phyloP scores from a whole-genome alignment of 768 basidiomycete genomes.

The Termitomyces sp. region DNA sequence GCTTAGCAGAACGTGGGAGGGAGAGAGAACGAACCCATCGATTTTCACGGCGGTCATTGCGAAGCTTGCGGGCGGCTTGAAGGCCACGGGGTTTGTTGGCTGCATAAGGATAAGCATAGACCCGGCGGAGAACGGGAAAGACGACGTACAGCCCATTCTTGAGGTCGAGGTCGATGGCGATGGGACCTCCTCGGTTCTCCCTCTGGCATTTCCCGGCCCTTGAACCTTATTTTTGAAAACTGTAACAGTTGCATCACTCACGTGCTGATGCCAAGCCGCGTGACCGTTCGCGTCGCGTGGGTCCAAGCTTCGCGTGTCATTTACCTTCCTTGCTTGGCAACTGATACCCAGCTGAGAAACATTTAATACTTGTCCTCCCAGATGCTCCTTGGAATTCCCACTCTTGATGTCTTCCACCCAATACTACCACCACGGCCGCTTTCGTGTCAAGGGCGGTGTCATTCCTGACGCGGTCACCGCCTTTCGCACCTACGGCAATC shows the following conservation, averaged over 20 bases:
- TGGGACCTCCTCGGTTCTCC: neutral
- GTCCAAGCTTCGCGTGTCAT: neutral
- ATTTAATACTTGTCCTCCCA: neutral
- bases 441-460: conserved; percentile 44
- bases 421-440: conserved; percentile 50
- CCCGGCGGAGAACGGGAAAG: conserved; percentile 7
- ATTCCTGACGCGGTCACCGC: conserved; percentile 54
- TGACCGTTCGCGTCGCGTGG: conserved; percentile 6
- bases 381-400: neutral
- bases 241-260: conserved; percentile 25
- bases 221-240: conserved; percentile 44
- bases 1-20: neutral
- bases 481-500: conserved; percentile 48
- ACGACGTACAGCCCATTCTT: conserved; percentile 82
- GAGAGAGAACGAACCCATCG: conserved; percentile 73
- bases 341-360: neutral
- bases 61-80: conserved; percentile 97
- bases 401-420: conserved; percentile 21
- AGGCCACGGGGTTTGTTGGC: conserved; percentile 99
- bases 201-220: conserved; percentile 23
- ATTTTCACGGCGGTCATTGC: conserved; percentile 89
- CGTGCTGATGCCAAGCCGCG: neutral
- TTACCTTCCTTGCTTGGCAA: neutral
- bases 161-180: conserved; percentile 46
- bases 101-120: conserved; percentile 23